Evolutionary conservation across 2,329 filamentous ascomycete genomes (phyloP), one percentile per base, ranked within the genome.

Genomic region (Stachybotrys elegans): DNA sequence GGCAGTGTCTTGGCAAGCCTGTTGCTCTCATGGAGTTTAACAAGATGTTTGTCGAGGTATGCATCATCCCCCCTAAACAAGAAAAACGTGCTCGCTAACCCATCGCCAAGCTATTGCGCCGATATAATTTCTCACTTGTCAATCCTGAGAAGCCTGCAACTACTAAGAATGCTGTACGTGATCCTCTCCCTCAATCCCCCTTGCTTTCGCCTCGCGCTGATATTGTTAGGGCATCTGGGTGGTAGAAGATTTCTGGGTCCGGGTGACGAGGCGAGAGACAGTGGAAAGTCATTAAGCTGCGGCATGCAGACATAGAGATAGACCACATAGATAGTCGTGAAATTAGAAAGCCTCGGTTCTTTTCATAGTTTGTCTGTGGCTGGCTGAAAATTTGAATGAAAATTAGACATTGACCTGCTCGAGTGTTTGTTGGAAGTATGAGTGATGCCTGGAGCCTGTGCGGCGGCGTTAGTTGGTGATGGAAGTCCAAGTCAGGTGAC

Each of bases 11-110:
- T 12, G 72, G 72, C 3, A 69, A 65, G 42, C 16, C 43, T 5
- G 65, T 72, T 22, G 68, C 68, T 2, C 53, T 63, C 36, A 63
- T 72, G 51, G 68, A 71, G 54, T 42, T 72, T 35, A 63, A 67
- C 45, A 73, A 73, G 51, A 49, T 64, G 2, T 55, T 69, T 42
- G 59, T 69, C 25, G 65, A 70, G 62, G 69, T 70, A 22, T 16
- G 19, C n/a, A 29, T 16, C 31, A 16, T 34, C 7, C n/a, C 3
- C 19, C 6, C n/a, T 17, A 12, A n/a, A 29, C 4, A n/a, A 32
- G 14, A 23, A 8, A 22, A 35, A 35, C n/a, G 11, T 14, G 17
- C 14, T 35, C 14, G 11, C 27, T 42, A 25, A 42, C 29, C 21
- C 14, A 23, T 20, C 12, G 7, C 6, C 16, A 29, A 42, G 40